Base-by-base conservation (phyloP, 2,329 filamentous ascomycete genomes). In the Aspergillus fumigatus region DNA sequence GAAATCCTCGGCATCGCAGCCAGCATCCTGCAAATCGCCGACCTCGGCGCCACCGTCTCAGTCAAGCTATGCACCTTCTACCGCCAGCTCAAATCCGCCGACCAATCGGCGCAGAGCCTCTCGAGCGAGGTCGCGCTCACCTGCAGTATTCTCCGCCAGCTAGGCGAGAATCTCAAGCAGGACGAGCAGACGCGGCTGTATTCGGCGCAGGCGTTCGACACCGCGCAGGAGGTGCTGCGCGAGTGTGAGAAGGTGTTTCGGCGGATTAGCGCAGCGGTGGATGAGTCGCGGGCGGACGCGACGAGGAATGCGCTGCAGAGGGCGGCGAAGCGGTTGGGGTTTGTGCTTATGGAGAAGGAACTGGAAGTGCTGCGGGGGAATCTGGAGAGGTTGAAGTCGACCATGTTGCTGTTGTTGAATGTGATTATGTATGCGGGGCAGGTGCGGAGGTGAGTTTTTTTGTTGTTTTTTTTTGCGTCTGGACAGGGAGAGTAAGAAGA, bases 341-440 rank as follows among this genome's bases (percentile, higher is more conserved):
- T 62, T 57, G 61, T 62, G 2, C 54, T 67, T 32, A 52, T 64
- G 17, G 59, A 67, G 52, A 53, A 56, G 3, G 59, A 69, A 21
- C 52, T 73, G 49, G 59, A 66, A n/a, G 11, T 67, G 3, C 55
- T 72, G 17, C 53, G 59, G 8, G 54, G 59, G 11, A 71, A 72
- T 52, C 56, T 72, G 48, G 71, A 72, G n/a, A 59, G 65, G n/a
- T 45, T 72, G 25, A 73, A 72, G 47, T 62, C 57, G 7, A 71
- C 65, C 10, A 57, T 71, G 53, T 29, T 65, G 27, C 48, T 72
- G 14, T 63, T 72, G 63, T 49, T 71, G 14, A 65, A 70, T 58
- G 67, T 72, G 1, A 63, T 73, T 38, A 69, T 65, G 32, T 70
- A 70, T 54, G 69, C 69, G 14, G 64, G 61, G 26, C 65, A 68